Percentiles rank a stretch among this genome's conserved stretches.
phyloP scores from a whole-genome alignment of 176 grass and related monocot species.

The Melocanna baccifera region DNA sequence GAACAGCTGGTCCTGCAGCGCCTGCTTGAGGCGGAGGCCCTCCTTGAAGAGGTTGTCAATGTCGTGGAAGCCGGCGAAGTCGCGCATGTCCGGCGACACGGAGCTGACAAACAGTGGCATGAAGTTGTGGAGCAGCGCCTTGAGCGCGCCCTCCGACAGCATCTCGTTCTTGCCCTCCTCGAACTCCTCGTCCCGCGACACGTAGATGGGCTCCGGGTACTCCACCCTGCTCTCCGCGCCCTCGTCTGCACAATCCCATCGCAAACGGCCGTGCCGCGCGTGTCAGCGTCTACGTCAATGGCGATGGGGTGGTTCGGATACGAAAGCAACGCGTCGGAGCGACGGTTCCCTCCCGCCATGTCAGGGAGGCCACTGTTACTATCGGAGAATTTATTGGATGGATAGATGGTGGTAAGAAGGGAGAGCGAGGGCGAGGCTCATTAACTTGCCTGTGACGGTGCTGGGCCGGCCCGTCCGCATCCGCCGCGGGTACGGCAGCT shows the following conservation, averaged over 20 bases:
- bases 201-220: slow-evolving; percentile 69
- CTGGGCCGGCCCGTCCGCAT: slow-evolving; percentile 58
- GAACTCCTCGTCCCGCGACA: slow-evolving; percentile 83
- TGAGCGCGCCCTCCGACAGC: slow-evolving; percentile 57
- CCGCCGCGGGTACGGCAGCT: slow-evolving; percentile 77
- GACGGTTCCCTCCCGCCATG: slow-evolving; percentile 30
- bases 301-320: slow-evolving; percentile 36
- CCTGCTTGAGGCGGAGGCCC: slow-evolving; percentile 82
- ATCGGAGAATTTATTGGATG: slow-evolving; percentile 24
- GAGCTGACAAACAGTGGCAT: slow-evolving; percentile 68
- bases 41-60: slow-evolving; percentile 99
- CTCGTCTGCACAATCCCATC: slow-evolving; percentile 39
- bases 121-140: slow-evolving; percentile 92
- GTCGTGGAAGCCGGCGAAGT: slow-evolving; percentile 93
- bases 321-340: slow-evolving; percentile 32
- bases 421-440: background rate
- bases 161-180: slow-evolving; percentile 94
- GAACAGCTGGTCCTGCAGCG: slow-evolving; percentile 79
- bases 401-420: background rate
- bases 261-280: background rate
- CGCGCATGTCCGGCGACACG: slow-evolving; percentile 52
- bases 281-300: background rate
- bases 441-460: slow-evolving; percentile 54
- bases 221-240: slow-evolving; percentile 67
- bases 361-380: slow-evolving; percentile 15